These are phyloP conservation scores for Tetracladium maxilliforme DNA, from an alignment of 2,329 filamentous ascomycete genomes.

Conservation along the genomic window DNA sequence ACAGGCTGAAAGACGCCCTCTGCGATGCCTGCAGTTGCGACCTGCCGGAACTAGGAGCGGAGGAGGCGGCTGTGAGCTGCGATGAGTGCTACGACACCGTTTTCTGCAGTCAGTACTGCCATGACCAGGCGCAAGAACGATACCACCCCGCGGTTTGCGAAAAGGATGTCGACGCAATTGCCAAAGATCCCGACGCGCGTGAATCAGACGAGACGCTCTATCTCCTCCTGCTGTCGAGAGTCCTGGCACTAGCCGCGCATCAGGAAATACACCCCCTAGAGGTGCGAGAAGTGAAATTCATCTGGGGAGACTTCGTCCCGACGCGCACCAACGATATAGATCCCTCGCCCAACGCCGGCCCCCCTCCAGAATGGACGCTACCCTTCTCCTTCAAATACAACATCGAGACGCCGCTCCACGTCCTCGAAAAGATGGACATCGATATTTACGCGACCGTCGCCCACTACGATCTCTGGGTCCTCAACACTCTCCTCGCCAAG, in stretches of 20 bases:
- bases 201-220: constrained; percentile 48
- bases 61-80: constrained; percentile 35
- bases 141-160: constrained; percentile 55
- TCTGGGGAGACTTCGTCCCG: constrained; percentile 54
- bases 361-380: constrained; percentile 49
- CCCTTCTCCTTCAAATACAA: constrained; percentile 69
- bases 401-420: constrained; percentile 58
- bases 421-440: constrained; percentile 74
- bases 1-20: constrained; percentile 69
- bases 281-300: constrained; percentile 49
- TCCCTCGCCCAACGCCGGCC: constrained; percentile 34
- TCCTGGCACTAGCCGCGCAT: constrained; percentile 47
- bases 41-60: constrained; percentile 42
- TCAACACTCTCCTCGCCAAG: constrained; percentile 87
- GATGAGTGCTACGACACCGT: constrained; percentile 49
- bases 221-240: constrained; percentile 44
- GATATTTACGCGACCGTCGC: constrained; percentile 50
- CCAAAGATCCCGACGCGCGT: constrained; percentile 44
- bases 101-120: constrained; percentile 48
- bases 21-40: constrained; percentile 80
- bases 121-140: constrained; percentile 36
- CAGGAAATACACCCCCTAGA: constrained; percentile 48
- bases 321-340: constrained; percentile 35
- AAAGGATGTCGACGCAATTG: constrained; percentile 49
- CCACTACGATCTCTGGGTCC: constrained; percentile 61